Evolutionary conservation across 352 stramenopile species (phyloP).

Genomic region (Phytophthora constricta): DNA sequence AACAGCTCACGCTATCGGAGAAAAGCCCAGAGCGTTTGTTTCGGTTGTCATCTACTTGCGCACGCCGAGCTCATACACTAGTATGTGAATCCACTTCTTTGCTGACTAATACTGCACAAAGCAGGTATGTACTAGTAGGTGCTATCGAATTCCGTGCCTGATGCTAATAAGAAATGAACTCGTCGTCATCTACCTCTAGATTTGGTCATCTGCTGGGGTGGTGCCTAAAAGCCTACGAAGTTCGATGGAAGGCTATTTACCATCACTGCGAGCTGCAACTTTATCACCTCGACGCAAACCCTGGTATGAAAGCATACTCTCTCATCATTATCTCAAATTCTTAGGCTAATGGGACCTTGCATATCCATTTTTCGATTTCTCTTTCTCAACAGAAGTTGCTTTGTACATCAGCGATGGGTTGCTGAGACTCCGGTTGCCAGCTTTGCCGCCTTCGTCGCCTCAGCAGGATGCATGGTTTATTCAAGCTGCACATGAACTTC

Average conservation of each 20-base stretch:
- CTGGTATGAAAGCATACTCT: conserved; percentile 40
- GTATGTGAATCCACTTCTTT: conserved; percentile 7
- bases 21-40: conserved; percentile 45
- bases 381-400: conserved; percentile 35
- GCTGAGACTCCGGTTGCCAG: conserved; percentile 35
- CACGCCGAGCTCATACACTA: conserved; percentile 45
- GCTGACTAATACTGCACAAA: conserved; percentile 20
- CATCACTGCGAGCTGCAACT: conserved; percentile 52
- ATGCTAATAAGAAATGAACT: background rate
- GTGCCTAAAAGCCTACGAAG: conserved; percentile 44
- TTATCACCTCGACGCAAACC: conserved; percentile 57
- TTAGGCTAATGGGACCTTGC: background rate
- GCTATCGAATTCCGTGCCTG: background rate
- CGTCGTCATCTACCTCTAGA: conserved; percentile 20
- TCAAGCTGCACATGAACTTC: conserved; percentile 48
- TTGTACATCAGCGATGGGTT: conserved; percentile 37
- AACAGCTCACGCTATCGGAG: conserved; percentile 48
- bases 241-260: conserved; percentile 57
- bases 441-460: conserved; percentile 17
- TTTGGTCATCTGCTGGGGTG: conserved; percentile 47
- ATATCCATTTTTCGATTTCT: background rate
- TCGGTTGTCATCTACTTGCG: conserved; percentile 44
- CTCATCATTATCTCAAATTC: too few species aligned
- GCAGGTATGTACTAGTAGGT: conserved; percentile 22
- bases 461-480: conserved; percentile 39